A percentile compares a stretch with the other conserved stretches of the same genome.
phyloP scores from a whole-genome alignment of 2,329 filamentous ascomycete species.

The Sordariomycetes sp. region DNA sequence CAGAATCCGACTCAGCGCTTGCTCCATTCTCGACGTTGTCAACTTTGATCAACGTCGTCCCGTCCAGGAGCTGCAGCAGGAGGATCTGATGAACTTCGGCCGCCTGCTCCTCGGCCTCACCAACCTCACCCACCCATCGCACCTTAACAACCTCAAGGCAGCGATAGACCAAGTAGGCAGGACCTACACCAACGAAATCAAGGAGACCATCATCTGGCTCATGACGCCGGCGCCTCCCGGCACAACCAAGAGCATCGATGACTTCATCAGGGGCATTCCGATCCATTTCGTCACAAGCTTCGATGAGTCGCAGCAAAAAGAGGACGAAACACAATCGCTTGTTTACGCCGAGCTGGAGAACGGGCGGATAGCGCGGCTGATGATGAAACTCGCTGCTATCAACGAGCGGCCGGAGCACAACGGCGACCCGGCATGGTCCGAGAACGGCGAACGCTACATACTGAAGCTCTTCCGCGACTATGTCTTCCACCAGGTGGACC shows the following conservation, averaged over 20 bases:
- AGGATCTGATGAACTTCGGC: constrained; percentile 80
- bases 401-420: constrained; percentile 86
- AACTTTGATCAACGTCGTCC: constrained; percentile 65
- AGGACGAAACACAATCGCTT: constrained; percentile 62
- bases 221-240: constrained; percentile 52
- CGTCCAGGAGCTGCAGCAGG: constrained; percentile 70
- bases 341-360: constrained; percentile 83
- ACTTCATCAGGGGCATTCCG: constrained; percentile 70
- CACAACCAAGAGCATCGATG: constrained; percentile 62
- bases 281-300: constrained; percentile 66
- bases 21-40: constrained; percentile 81
- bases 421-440: constrained; percentile 72
- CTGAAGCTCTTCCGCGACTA: constrained; percentile 95
- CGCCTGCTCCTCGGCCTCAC: constrained; percentile 76
- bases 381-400: constrained; percentile 75
- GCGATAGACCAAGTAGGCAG: constrained; percentile 69
- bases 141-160: constrained; percentile 53
- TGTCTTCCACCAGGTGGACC: constrained; percentile 92
- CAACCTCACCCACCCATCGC: constrained; percentile 50
- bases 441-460: constrained; percentile 86
- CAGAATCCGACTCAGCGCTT: constrained; percentile 78
- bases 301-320: constrained; percentile 67
- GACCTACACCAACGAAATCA: constrained; percentile 68
- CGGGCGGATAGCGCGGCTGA: constrained; percentile 69
- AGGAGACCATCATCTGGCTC: constrained; percentile 75